Percentiles rank a stretch among this genome's conserved stretches.
Conservation (phyloP, 2,329 filamentous ascomycete species). For the Arthrobotrys sinensis region DNA sequence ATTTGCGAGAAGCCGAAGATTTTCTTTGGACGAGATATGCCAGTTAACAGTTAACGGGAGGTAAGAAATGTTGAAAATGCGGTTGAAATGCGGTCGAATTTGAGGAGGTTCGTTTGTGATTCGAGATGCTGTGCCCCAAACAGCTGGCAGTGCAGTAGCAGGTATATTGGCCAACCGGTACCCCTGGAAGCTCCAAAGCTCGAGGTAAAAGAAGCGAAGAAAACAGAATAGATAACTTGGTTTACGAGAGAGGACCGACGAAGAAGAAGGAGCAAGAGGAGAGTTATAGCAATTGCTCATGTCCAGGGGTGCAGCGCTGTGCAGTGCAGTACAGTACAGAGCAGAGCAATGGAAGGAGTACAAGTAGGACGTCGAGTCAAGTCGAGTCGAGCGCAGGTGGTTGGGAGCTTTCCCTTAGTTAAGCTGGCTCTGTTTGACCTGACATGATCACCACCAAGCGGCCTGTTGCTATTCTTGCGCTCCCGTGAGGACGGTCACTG, state of each 20-base stretch:
- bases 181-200: constrained; percentile 19
- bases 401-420: background rate
- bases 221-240: too few relatives aligned
- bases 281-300: too few relatives aligned
- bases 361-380: background rate
- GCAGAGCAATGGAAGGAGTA: background rate
- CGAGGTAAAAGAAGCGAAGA: background rate
- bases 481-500: constrained; percentile 35
- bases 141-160: constrained; percentile 34
- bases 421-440: constrained; percentile 26
- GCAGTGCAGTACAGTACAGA: too few relatives aligned
- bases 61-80: constrained; percentile 11
- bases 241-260: too few relatives aligned
- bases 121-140: constrained; percentile 34
- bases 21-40: background rate
- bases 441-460: constrained; percentile 51
- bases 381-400: background rate
- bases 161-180: constrained; percentile 14
- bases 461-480: constrained; percentile 38
- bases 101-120: background rate
- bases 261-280: too few relatives aligned
- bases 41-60: background rate
- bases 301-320: too few relatives aligned
- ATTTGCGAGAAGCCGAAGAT: background rate
- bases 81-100: constrained; percentile 16